A percentile compares a stretch with the other conserved stretches of the same genome.
These are phyloP conservation scores for Moringa oleifera DNA, from an alignment of 345 rosid genomes.

Conservation along the genomic window DNA sequence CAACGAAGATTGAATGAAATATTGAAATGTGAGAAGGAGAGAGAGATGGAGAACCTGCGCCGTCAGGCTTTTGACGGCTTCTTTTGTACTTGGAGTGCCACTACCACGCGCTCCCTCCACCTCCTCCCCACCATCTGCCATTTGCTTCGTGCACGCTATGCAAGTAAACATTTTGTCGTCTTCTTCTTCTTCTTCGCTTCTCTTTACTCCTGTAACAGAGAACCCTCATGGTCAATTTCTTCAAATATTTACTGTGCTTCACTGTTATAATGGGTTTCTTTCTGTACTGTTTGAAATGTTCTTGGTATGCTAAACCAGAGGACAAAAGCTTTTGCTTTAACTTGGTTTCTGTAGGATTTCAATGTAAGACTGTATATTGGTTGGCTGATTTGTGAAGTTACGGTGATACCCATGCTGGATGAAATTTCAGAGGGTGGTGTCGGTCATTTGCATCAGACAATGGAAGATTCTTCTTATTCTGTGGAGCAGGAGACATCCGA, in stretches of 20 bases:
- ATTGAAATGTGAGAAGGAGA: slow-evolving; percentile 10
- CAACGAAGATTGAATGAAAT: slow-evolving; percentile 19
- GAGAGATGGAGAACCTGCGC: slow-evolving; percentile 55
- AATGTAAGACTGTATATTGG: too few species aligned
- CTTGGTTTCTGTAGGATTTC: too few species aligned
- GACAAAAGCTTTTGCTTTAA: too few species aligned
- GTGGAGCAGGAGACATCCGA: too few species aligned
- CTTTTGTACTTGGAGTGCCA: slow-evolving; percentile 76
- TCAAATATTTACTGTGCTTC: too few species aligned
- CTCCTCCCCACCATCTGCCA: slow-evolving; percentile 72
- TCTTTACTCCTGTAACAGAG: slow-evolving; percentile 10
- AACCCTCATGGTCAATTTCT: background rate
- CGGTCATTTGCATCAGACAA: slow-evolving; percentile 1
- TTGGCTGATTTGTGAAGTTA: too few species aligned
- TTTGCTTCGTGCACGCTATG: slow-evolving; percentile 89
- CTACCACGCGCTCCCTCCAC: slow-evolving; percentile 75
- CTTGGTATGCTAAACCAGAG: too few species aligned
- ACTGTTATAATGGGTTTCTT: too few species aligned
- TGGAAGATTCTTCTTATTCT: background rate
- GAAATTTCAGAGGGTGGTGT: background rate
- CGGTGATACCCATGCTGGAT: too few species aligned
- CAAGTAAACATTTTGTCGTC: slow-evolving; percentile 71
- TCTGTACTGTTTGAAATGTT: too few species aligned
- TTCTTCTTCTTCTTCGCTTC: slow-evolving; percentile 11
- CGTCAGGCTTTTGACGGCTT: slow-evolving; percentile 99